phyloP scores from a whole-genome alignment of 129 eudicot genomes.

The Silybum marianum region DNA sequence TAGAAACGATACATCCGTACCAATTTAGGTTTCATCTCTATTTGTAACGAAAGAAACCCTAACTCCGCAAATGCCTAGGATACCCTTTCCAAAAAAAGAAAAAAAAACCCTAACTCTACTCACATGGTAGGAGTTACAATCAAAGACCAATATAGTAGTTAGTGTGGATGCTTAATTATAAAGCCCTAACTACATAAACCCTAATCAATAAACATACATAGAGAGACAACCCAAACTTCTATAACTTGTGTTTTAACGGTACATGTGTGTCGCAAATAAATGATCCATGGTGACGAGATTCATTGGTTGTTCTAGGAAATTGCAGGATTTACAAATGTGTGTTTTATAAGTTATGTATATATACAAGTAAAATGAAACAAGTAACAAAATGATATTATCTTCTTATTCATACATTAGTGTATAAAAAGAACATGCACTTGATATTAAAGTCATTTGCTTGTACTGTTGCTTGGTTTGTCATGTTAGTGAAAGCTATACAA shows the following conservation, averaged over 20 bases:
- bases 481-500: neutral
- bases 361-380: neutral
- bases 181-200: neutral
- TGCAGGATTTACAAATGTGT: neutral
- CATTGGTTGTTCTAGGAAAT: neutral
- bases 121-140: neutral
- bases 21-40: neutral
- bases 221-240: neutral
- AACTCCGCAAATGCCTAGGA: too few relatives aligned
- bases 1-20: neutral
- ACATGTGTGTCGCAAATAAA: neutral
- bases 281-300: neutral
- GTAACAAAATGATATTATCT: neutral
- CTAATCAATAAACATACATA: neutral
- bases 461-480: neutral
- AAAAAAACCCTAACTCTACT: neutral
- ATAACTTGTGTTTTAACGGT: neutral
- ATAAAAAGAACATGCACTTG: neutral
- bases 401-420: neutral
- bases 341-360: too few relatives aligned
- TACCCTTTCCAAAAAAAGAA: too few relatives aligned
- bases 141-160: neutral
- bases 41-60: neutral
- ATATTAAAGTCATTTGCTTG: neutral
- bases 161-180: neutral